Base-by-base conservation (phyloP, 139 green algal species). In the Picochlorum costavermella region DNA sequence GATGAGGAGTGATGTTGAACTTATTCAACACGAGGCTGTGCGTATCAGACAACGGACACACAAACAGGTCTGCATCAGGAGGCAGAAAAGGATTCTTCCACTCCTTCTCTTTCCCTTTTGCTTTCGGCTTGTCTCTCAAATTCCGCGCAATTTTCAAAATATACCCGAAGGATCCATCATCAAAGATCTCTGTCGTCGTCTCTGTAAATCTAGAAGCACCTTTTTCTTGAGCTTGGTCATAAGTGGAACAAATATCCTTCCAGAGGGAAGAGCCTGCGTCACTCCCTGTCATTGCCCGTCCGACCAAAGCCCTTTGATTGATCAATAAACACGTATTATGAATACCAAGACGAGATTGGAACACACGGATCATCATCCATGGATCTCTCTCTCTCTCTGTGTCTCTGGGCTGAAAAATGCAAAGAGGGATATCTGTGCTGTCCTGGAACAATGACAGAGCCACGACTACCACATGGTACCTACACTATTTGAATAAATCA, bases 41-140 rank as follows among this genome's bases (percentile, higher is more conserved):
- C 17, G 57, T 51, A 0, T 23, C 46, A 10, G 58, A 83, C 45
- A 95, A 60, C 53, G 89, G 65, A 1, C 46, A 43, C 49, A 95
- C 88, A 57, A 69, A 87, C 16, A 96, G 80, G 1, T 71, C 78
- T 23, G 75, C 56, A 14, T 95, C 86, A 16, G 86, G 86, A 0
- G 88, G 88, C 26, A 89, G 62, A 65, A 96, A 96, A 1, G 89
- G 89, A 72, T 96, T 95, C 30, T 40, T 51, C 44, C 64, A 60
- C 23, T 70, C 65, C 28, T 55, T 75, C 64, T 58, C 6, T 20
- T 17, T 61, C 20, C 16, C 29, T 4, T 14, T 23, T 50, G 28
- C 12, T 61, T 84, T 82, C n/a, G 82, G 81, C 67, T 92, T 92
- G 56, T 80, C 70, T 17, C 78, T 75, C 11, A 92, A 72, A 13